A percentile compares a stretch with the other conserved stretches of the same genome.
These are phyloP conservation scores for Solanum paucissectum DNA, from an alignment of 257 asterid species.

Conservation along the genomic window DNA sequence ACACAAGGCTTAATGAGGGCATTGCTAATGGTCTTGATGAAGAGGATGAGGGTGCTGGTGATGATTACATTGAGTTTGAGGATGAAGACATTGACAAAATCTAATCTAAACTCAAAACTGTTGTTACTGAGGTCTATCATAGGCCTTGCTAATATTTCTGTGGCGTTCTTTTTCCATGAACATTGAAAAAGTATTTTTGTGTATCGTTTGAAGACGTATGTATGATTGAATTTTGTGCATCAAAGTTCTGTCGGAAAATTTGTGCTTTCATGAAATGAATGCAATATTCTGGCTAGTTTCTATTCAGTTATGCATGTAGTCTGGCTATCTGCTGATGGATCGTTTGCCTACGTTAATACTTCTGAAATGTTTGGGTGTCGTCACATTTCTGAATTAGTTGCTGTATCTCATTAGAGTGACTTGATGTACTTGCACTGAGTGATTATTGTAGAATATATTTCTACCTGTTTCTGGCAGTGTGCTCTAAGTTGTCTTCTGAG, in stretches of 20 bases:
- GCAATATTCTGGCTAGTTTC: conserved; percentile 12
- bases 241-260: conserved; percentile 6
- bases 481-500: not conserved
- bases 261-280: conserved; percentile 1
- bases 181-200: conserved; percentile 5
- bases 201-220: conserved; percentile 14
- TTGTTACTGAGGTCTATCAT: not conserved
- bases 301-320: not conserved
- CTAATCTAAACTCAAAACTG: conserved; percentile 9
- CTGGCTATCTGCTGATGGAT: not conserved
- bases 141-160: not conserved
- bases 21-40: conserved; percentile 55
- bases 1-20: conserved; percentile 70
- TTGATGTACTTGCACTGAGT: not conserved
- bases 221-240: conserved; percentile 8
- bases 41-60: conserved; percentile 58
- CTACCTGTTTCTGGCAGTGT: not conserved
- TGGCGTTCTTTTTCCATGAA: not conserved
- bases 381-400: not conserved
- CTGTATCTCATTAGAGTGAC: not conserved
- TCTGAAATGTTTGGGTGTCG: not conserved
- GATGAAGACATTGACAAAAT: conserved; percentile 89
- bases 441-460: not conserved
- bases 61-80: conserved; percentile 70
- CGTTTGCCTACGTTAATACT: not conserved